Conservation (phyloP, 2,329 filamentous ascomycete species). For the Talaromyces sp. region DNA sequence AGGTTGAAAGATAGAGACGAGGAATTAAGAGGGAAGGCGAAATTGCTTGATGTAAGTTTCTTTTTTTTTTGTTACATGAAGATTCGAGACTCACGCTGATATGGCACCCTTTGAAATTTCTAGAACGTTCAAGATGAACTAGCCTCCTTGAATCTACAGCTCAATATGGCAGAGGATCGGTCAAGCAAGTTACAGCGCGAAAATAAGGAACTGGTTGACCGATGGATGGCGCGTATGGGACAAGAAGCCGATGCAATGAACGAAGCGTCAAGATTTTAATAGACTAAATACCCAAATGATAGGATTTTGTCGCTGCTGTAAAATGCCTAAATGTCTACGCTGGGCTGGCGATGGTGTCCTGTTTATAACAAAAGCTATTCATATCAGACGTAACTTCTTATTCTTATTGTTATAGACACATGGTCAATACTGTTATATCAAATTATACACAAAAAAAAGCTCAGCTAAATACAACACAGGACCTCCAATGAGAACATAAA, state of each 20-base stretch:
- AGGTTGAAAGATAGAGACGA: slow-evolving; percentile 77
- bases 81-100: background rate
- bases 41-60: slow-evolving; percentile 66
- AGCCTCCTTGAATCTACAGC: slow-evolving; percentile 77
- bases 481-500: slow-evolving; percentile 4
- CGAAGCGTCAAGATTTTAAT: slow-evolving; percentile 44
- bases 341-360: too few relatives aligned
- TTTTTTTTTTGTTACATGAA: background rate
- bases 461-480: background rate
- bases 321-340: background rate
- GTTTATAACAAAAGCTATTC: background rate
- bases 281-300: background rate
- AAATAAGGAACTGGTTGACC: slow-evolving; percentile 81
- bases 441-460: background rate
- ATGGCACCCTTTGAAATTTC: background rate
- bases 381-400: background rate
- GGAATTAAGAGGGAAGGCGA: slow-evolving; percentile 77
- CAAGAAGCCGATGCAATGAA: slow-evolving; percentile 89
- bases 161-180: slow-evolving; percentile 79
- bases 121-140: slow-evolving; percentile 89
- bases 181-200: slow-evolving; percentile 69
- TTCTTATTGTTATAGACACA: background rate
- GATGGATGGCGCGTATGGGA: slow-evolving; percentile 87
- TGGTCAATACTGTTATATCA: background rate
- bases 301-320: background rate